Evolutionary conservation across 139 green algal species (phyloP), one percentile per base, ranked within the genome.

Genomic region (Asterochloris erici): DNA sequence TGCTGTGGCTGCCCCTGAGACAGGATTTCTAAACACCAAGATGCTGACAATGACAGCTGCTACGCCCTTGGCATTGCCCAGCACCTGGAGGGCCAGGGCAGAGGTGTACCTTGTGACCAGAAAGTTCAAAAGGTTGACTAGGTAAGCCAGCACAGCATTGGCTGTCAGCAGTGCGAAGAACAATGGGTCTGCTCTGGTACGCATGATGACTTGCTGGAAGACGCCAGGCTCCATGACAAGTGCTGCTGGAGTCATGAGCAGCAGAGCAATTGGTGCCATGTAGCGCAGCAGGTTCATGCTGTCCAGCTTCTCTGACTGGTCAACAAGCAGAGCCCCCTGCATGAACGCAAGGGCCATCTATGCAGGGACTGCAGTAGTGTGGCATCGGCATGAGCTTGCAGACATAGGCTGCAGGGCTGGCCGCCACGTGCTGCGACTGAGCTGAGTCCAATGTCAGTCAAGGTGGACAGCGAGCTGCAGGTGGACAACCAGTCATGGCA

Each of bases 101-200:
- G 87, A 94, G 9, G 96, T 99, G 90, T 97, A 92, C 86, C 97
- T 98, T 17, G 96, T 99, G 28, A 99, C 96, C 83, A 99, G 81
- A 87, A 99, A 98, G 90, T 99, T 99, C 61, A 93, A 96, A 27
- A 99, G 91, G 90, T 99, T 99, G 77, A 98, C 94, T 71, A 97
- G 94, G 89, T 98, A 99, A 0, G 96, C 96, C 12, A 98, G 86
- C 24, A 87, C 85, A 47, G 88, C 93, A 88, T 99, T 99, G 76
- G 92, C 47, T 11, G 87, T 68, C 21, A 98, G 73, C 75, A 98
- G 85, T 66, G 83, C 86, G 75, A 90, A 89, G 78, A 97, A 97
- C 47, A 74, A 63, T 29, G 76, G n/a, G 19, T 61, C 63, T 68
- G 81, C 21, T 24, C 62, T 29, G 60, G n/a, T 80, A 54, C 38